These are phyloP conservation scores for Sordaria brevicollis DNA, from an alignment of 495 filamentous ascomycete species.

Conservation along the genomic window DNA sequence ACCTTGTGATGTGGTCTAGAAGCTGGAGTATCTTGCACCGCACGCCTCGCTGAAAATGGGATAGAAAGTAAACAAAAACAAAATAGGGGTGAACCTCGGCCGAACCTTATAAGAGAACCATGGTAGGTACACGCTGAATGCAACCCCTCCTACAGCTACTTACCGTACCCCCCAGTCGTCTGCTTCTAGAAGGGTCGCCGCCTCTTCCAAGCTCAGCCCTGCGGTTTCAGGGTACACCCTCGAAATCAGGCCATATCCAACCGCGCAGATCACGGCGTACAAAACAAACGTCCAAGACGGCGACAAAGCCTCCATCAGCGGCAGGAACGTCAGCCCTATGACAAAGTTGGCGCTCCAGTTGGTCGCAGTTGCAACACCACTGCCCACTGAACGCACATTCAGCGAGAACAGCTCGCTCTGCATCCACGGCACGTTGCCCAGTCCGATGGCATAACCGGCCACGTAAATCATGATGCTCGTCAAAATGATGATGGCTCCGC, in stretches of 20 bases:
- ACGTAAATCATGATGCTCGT: constrained; percentile 72
- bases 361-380: constrained; percentile 70
- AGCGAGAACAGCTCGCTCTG: constrained; percentile 85
- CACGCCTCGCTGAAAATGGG: background rate
- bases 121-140: background rate
- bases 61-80: background rate
- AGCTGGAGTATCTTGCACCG: background rate
- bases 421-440: constrained; percentile 91
- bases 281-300: constrained; percentile 69
- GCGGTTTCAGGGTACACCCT: constrained; percentile 77
- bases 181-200: constrained; percentile 58
- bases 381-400: constrained; percentile 70
- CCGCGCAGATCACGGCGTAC: constrained; percentile 59
- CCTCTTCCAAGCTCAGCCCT: constrained; percentile 72
- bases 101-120: background rate
- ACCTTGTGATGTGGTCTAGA: background rate
- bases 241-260: constrained; percentile 58
- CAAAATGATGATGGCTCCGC: constrained; percentile 48
- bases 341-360: constrained; percentile 87
- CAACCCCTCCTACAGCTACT: background rate
- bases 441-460: constrained; percentile 72
- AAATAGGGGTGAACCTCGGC: background rate
- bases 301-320: constrained; percentile 68
- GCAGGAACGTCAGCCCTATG: constrained; percentile 79
- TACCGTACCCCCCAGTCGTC: constrained; percentile 59